Percentiles rank a stretch among this genome's conserved stretches.
phyloP scores from a whole-genome alignment of 208 protist species.

The Novymonas esmeraldas region DNA sequence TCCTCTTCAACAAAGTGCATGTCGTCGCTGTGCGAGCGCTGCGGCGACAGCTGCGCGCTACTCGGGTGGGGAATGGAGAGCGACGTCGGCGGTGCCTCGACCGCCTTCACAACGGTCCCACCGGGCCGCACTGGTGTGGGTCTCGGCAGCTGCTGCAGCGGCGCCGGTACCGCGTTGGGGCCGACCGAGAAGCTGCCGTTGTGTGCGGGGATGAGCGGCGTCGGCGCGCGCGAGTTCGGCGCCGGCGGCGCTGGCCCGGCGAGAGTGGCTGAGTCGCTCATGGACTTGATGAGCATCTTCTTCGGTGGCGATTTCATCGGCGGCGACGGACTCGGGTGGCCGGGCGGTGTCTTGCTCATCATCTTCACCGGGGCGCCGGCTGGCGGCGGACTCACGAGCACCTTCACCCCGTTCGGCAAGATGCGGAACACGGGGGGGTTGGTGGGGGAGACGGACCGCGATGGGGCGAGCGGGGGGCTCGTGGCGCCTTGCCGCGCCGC shows the following conservation, averaged over 20 bases:
- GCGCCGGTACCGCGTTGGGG: conserved; percentile 10
- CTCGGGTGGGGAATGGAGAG: conserved; percentile 16
- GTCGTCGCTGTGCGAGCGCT: conserved; percentile 11
- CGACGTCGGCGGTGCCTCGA: conserved; percentile 14
- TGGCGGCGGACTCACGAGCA: conserved; percentile 55
- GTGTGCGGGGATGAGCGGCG: conserved; percentile 24
- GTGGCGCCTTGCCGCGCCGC: conserved; percentile 2
- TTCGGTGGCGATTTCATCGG: conserved; percentile 22
- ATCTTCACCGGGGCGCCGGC: conserved; percentile 27
- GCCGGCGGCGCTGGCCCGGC: background rate
- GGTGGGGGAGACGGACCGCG: conserved; percentile 32
- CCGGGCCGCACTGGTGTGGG: background rate
- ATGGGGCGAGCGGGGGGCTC: conserved; percentile 15
- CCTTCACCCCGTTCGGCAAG: conserved; percentile 52
- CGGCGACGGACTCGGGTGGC: conserved; percentile 16
- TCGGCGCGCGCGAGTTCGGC: conserved; percentile 9
- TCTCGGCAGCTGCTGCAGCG: conserved; percentile 11
- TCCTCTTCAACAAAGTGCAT: conserved; percentile 15
- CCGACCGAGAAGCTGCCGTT: conserved; percentile 24
- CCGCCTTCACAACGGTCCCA: no score
- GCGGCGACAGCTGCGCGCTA: background rate
- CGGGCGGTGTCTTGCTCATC: conserved; percentile 13
- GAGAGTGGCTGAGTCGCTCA: conserved; percentile 1
- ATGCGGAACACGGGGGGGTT: conserved; percentile 25
- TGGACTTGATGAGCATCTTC: conserved; percentile 33